Conservation (phyloP, 805 yeast genomes). For the Hermanozyma aechmeae region DNA sequence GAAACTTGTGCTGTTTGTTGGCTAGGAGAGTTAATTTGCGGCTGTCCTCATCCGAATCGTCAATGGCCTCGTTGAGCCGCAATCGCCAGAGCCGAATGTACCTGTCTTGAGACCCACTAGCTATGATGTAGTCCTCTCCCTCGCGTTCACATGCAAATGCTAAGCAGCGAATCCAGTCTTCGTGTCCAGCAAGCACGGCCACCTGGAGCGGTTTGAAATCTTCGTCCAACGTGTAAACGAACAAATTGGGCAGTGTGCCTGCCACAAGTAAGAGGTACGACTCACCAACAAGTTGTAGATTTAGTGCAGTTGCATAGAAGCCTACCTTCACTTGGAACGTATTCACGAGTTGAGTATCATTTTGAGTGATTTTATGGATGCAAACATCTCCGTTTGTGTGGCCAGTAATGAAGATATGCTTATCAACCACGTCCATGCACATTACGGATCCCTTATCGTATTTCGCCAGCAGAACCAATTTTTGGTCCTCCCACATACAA, state of each 20-base stretch:
- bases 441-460: slow-evolving; percentile 55
- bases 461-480: slow-evolving; percentile 19
- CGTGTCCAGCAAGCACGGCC: slow-evolving; percentile 77
- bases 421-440: slow-evolving; percentile 35
- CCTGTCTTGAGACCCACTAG: slow-evolving; percentile 89
- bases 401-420: slow-evolving; percentile 45
- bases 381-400: slow-evolving; percentile 52
- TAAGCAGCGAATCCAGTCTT: slow-evolving; percentile 87
- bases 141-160: slow-evolving; percentile 42
- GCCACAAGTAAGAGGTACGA: slow-evolving; percentile 56
- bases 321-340: slow-evolving; percentile 30
- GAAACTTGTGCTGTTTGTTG: slow-evolving; percentile 65
- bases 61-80: slow-evolving; percentile 43
- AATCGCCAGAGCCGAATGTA: slow-evolving; percentile 87
- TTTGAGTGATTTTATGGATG: slow-evolving; percentile 37
- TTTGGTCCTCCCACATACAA: slow-evolving; percentile 13
- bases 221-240: slow-evolving; percentile 39
- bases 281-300: slow-evolving; percentile 15
- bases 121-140: slow-evolving; percentile 53
- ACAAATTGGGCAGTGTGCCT: slow-evolving; percentile 52
- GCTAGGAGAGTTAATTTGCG: slow-evolving; percentile 46
- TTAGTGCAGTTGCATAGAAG: slow-evolving; percentile 38
- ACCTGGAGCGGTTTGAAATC: slow-evolving; percentile 20
- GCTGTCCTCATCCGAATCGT: slow-evolving; percentile 47
- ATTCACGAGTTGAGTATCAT: slow-evolving; percentile 15